Evolutionary conservation across 108 stramenopile species (phyloP), one percentile per base, ranked within the genome.

Genomic region (Nitzschia palea): DNA sequence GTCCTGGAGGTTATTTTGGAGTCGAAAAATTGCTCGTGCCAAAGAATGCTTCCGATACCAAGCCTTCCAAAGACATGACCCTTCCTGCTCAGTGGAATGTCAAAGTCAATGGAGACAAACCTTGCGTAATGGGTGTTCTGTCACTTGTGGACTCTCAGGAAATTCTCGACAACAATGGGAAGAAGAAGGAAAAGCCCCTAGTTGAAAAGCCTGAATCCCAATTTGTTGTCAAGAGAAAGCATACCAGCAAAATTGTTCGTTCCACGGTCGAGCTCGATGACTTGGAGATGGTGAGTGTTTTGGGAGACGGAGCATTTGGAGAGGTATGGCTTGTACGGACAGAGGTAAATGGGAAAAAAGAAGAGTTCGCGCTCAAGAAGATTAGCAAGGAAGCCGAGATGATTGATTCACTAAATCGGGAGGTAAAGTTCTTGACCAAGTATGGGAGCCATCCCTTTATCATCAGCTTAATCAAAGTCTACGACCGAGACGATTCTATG

Each of bases 221-320:
- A n/a, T 52, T 65, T 33, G 65, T 65, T n/a, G 65, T 53, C 34
- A 65, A 37, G 22, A 31, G 65, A 15, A 53, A 65, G 52, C 35
- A 53, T 12, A 37, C 51, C 2, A 60, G 45, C n/a, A 53, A 32
- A 14, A 65, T 65, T 2, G 36, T 37, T 20, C 2, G 34, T 40
- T 32, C 50, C 12, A 65, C 33, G 35, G 45, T 65, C 44, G 56
- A 77, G 61, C 47, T 80, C 0, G 58, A 68, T 37, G 81, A 86
- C 48, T 53, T 86, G 17, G 67, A 80, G 30, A 59, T 71, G 15
- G 51, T 80, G 17, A 43, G 71, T 26, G 91, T 87, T 1, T 74
- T 97, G 9, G 96, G 96, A 17, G 87, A 92, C 9, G 96, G 96
- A 1, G 90, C 90, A 35, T 98, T 97, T 61, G 97, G 97, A 0